These are phyloP conservation scores for Phytophthora pseudosyringae DNA, from an alignment of 352 stramenopile genomes.

Conservation along the genomic window DNA sequence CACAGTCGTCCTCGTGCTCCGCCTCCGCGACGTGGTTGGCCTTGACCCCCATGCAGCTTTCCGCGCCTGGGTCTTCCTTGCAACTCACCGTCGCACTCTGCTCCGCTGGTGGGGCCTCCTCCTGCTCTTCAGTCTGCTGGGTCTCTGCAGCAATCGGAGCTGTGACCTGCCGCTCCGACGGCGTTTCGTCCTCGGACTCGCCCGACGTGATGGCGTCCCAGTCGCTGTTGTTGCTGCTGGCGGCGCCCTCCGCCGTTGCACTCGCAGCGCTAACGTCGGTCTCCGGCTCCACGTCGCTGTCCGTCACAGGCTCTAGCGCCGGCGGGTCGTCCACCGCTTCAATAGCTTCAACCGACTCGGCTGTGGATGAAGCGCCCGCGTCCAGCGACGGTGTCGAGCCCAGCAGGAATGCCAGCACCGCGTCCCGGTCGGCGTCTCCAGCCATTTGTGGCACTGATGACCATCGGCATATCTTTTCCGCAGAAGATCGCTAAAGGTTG, in stretches of 20 bases:
- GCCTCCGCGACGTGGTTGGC: slow-evolving; percentile 2
- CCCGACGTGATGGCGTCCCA: slow-evolving; percentile 12
- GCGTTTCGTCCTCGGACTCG: slow-evolving; percentile 16
- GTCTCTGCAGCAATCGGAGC: background rate
- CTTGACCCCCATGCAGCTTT: background rate
- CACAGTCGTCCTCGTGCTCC: slow-evolving; percentile 21
- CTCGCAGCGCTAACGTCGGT: slow-evolving; percentile 3
- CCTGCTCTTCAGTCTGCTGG: background rate
- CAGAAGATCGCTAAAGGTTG: slow-evolving; percentile 21
- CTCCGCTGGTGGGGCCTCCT: background rate
- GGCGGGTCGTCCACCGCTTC: slow-evolving; percentile 11
- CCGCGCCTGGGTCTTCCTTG: slow-evolving; percentile 2
- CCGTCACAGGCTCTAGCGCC: slow-evolving; percentile 23
- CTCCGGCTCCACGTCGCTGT: slow-evolving; percentile 10
- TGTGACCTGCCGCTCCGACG: background rate
- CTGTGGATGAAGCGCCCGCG: background rate
- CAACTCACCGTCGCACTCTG: background rate
- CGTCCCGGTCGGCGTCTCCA: background rate
- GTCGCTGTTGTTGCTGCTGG: background rate
- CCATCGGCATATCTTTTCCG: slow-evolving; percentile 23
- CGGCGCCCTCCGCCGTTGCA: background rate
- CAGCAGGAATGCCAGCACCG: slow-evolving; percentile 33
- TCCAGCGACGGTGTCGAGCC: slow-evolving; percentile 7
- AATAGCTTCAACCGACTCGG: too few relatives aligned
- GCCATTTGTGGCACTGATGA: slow-evolving; percentile 24